A percentile compares a stretch with the other conserved stretches of the same genome.
phyloP scores from a whole-genome alignment of 2,329 filamentous ascomycete species.

The Aspergillus cejpii region DNA sequence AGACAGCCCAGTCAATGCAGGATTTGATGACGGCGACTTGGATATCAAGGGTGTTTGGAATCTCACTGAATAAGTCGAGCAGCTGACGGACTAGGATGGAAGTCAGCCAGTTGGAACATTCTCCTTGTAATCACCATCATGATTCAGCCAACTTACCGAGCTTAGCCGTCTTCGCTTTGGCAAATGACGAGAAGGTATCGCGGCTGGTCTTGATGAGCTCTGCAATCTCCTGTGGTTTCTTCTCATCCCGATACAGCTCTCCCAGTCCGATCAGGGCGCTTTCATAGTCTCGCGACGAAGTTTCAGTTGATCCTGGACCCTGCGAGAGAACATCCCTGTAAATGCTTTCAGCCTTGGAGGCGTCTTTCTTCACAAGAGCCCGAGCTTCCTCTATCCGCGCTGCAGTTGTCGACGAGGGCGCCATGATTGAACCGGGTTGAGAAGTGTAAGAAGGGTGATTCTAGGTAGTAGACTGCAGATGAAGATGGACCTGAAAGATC shows the following conservation, averaged over 20 bases:
- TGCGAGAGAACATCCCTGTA: slow-evolving; percentile 87
- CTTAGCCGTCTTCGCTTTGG: slow-evolving; percentile 98
- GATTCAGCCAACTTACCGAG: slow-evolving; percentile 58
- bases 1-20: slow-evolving; percentile 98
- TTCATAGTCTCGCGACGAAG: slow-evolving; percentile 86
- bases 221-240: slow-evolving; percentile 76
- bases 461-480: slow-evolving; percentile 1
- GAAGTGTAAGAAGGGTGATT: not conserved
- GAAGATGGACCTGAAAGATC: not conserved
- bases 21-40: slow-evolving; percentile 95
- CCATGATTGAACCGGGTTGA: slow-evolving; percentile 37
- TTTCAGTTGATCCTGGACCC: slow-evolving; percentile 76
- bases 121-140: not conserved
- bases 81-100: slow-evolving; percentile 72
- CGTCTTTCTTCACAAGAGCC: slow-evolving; percentile 71
- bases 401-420: slow-evolving; percentile 46
- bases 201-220: slow-evolving; percentile 85
- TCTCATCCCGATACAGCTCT: slow-evolving; percentile 79
- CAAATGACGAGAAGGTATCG: slow-evolving; percentile 87
- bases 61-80: slow-evolving; percentile 87
- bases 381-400: slow-evolving; percentile 81
- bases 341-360: slow-evolving; percentile 73
- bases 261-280: slow-evolving; percentile 79
- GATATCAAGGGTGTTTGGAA: slow-evolving; percentile 88
- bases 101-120: slow-evolving; percentile 1